Evolutionary conservation across 1,284 basidiomycete genomes (phyloP).

Genomic region (Pseudozyma pruni): DNA sequence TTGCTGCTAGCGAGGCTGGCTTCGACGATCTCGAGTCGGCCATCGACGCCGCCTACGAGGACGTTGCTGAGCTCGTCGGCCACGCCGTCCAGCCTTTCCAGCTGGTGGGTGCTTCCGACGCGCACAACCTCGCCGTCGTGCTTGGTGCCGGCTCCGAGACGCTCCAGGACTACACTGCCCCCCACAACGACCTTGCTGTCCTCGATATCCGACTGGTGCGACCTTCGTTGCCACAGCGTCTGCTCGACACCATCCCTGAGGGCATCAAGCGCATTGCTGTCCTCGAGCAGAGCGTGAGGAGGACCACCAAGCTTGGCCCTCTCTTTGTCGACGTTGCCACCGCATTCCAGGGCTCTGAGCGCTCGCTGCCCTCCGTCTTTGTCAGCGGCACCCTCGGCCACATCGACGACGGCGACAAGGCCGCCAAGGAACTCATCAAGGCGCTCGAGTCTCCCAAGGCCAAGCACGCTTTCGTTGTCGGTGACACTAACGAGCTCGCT

Average conservation of each 20-base stretch:
- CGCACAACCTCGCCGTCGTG: constrained; percentile 57
- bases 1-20: constrained; percentile 39
- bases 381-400: constrained; percentile 57
- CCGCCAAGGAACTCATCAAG: constrained; percentile 50
- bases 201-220: constrained; percentile 79
- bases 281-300: constrained; percentile 80
- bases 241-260: constrained; percentile 76
- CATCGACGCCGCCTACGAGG: constrained; percentile 51
- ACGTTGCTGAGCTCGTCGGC: constrained; percentile 53
- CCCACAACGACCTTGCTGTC: constrained; percentile 72
- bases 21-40: constrained; percentile 50
- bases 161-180: constrained; percentile 68
- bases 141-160: constrained; percentile 57
- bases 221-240: constrained; percentile 77
- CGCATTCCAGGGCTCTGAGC: constrained; percentile 75
- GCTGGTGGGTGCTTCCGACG: constrained; percentile 49
- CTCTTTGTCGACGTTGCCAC: constrained; percentile 84
- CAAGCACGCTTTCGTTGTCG: constrained; percentile 65
- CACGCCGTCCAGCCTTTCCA: constrained; percentile 58
- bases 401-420: constrained; percentile 49
- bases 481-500: constrained; percentile 67
- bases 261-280: constrained; percentile 81
- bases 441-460: constrained; percentile 41
- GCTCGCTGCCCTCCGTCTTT: constrained; percentile 51
- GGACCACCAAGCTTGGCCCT: constrained; percentile 86